These are phyloP conservation scores for Physcomitrium patens DNA, from an alignment of 225 moss, liverwort and hornwort genomes.

Conservation along the genomic window DNA sequence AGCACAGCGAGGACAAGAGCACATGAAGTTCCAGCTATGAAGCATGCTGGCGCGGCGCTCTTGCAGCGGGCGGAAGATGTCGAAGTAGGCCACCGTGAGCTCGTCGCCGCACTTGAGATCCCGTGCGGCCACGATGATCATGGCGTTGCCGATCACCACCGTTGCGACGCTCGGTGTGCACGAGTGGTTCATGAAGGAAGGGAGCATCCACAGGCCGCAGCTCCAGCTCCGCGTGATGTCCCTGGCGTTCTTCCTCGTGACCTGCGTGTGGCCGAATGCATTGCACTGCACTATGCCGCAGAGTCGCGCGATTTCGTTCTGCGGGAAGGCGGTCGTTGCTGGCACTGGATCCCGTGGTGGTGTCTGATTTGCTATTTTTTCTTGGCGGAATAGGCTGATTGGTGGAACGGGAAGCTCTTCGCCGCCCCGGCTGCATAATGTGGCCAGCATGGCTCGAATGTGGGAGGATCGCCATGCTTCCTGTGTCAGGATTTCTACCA, in stretches of 20 bases:
- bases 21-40: conserved; percentile 56
- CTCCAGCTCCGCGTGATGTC: conserved; percentile 38
- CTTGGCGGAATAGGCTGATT: conserved; percentile 16
- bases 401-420: conserved; percentile 40
- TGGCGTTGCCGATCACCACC: conserved; percentile 47
- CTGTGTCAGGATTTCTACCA: conserved; percentile 21
- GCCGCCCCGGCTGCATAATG: conserved; percentile 10
- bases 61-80: conserved; percentile 49
- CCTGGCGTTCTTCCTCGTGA: conserved; percentile 18
- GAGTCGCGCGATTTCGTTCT: conserved; percentile 19
- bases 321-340: not conserved
- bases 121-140: conserved; percentile 50
- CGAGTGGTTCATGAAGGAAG: conserved; percentile 69
- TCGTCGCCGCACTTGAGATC: conserved; percentile 43
- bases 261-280: conserved; percentile 51
- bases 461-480: conserved; percentile 27
- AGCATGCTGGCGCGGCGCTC: conserved; percentile 47
- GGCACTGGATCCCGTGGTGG: not conserved
- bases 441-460: conserved; percentile 32
- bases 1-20: conserved; percentile 42
- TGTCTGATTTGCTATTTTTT: not conserved
- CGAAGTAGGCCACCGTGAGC: conserved; percentile 58
- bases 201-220: conserved; percentile 56
- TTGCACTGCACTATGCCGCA: conserved; percentile 53
- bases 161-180: conserved; percentile 54